Evolutionary conservation across 345 rosid genomes (phyloP), one percentile per base, ranked within the genome.

Genomic region (Acer saccharum): DNA sequence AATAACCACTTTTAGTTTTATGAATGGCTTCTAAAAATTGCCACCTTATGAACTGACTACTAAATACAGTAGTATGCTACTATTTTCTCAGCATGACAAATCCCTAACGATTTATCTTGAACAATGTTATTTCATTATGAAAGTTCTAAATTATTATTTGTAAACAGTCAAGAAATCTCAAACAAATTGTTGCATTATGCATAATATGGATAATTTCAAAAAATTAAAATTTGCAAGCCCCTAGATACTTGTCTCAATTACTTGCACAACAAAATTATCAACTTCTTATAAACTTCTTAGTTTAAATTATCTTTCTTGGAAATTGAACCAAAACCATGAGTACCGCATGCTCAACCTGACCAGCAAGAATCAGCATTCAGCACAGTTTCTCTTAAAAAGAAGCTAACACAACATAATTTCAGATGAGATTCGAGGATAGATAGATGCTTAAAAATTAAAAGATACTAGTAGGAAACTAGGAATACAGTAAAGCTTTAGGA

Each of bases 41-140:
- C 65, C 60, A 77, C 65, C 70, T 77, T 63, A 41, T 63, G 21
- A 64, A 55, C 75, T 27, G 73, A 70, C 18, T 13, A 20, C 73
- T 27, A 64, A 23, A 73, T 61, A 57, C 66, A 57, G 32, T 58
- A 58, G 27, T 2, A 20, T n/a, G 66, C 35, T 20, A 64, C 66
- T 29, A 48, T 12, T 32, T 23, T 75, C 20, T 16, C 20, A 13
- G 54, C 39, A 35, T 55, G 39, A 16, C 17, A 35, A 35, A 39
- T 20, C 23, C 73, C 73, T 65, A 14, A 25, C 27, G 50, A 67
- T 41, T 16, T 23, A 67, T 10, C 23, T 18, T 67, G 43, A 46
- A 46, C 50, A 46, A 46, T 46, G 50, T 46, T 18, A 18, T 16
- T 65, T 65, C 46, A 65, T 35, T 12, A 35, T 35, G 44, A 32